phyloP scores from a whole-genome alignment of 2,329 filamentous ascomycete species.

The Colletotrichum tropicicola region DNA sequence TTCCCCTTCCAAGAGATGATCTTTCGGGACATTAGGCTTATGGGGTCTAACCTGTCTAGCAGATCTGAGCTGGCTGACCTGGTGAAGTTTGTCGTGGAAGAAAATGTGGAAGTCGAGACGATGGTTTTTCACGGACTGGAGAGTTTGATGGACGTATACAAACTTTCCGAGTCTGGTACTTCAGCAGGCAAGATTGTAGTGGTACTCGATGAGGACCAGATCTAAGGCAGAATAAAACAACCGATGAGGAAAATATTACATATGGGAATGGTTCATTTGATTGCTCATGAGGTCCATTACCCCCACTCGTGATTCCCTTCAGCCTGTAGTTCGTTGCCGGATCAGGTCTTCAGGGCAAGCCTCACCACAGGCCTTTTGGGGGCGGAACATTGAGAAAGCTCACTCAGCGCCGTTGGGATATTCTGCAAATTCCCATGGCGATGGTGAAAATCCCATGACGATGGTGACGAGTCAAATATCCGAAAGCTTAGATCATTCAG shows the following conservation, averaged over 20 bases:
- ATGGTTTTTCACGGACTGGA: slow-evolving; percentile 62
- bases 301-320: too few relatives aligned
- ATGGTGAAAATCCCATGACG: too few relatives aligned
- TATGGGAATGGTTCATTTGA: too few relatives aligned
- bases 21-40: slow-evolving; percentile 61
- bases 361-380: too few relatives aligned
- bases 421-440: too few relatives aligned
- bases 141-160: slow-evolving; percentile 59
- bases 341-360: too few relatives aligned
- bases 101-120: slow-evolving; percentile 57
- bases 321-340: too few relatives aligned
- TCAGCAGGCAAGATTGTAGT: slow-evolving; percentile 63
- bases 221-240: slow-evolving; percentile 27
- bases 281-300: too few relatives aligned
- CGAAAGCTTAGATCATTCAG: too few relatives aligned
- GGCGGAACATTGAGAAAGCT: too few relatives aligned
- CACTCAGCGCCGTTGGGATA: too few relatives aligned
- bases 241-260: not conserved
- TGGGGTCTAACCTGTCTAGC: slow-evolving; percentile 54
- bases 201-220: slow-evolving; percentile 56
- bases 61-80: slow-evolving; percentile 54
- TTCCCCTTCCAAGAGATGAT: slow-evolving; percentile 56
- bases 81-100: slow-evolving; percentile 53
- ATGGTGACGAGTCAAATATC: too few relatives aligned
- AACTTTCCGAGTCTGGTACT: slow-evolving; percentile 59